A percentile compares a stretch with the other conserved stretches of the same genome.
Evolutionary conservation across 345 rosid species (phyloP).

Genomic region (Murraya paniculata): DNA sequence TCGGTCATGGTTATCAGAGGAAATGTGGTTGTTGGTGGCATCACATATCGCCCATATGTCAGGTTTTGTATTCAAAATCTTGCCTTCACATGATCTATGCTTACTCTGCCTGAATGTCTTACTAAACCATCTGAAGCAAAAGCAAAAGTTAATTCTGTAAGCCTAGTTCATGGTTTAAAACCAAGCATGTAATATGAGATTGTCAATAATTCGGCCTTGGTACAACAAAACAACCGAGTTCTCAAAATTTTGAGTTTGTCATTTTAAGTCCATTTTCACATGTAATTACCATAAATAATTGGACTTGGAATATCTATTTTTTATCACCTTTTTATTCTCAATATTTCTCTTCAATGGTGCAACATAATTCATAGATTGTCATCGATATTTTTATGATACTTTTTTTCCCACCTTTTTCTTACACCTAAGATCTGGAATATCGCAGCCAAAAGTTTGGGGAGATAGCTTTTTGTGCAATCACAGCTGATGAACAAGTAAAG

Average conservation of each 20-base stretch:
- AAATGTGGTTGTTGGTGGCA: conserved; percentile 93
- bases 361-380: background rate
- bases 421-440: conserved; percentile 19
- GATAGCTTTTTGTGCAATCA: conserved; percentile 99
- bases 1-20: conserved; percentile 96
- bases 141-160: background rate
- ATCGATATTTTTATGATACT: background rate
- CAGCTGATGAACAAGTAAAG: conserved; percentile 99
- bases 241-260: background rate
- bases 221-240: background rate
- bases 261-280: background rate
- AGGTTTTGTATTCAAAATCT: conserved; percentile 43
- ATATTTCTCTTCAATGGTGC: background rate
- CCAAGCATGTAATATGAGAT: background rate
- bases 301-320: background rate
- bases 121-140: background rate
- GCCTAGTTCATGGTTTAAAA: background rate
- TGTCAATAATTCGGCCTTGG: background rate
- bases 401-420: conserved; percentile 10
- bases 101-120: background rate
- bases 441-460: conserved; percentile 96
- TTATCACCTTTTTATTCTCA: background rate
- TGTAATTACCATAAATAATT: background rate
- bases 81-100: background rate
- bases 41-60: conserved; percentile 94